phyloP scores from a whole-genome alignment of 495 filamentous ascomycete species.

The Daldinia decipiens region DNA sequence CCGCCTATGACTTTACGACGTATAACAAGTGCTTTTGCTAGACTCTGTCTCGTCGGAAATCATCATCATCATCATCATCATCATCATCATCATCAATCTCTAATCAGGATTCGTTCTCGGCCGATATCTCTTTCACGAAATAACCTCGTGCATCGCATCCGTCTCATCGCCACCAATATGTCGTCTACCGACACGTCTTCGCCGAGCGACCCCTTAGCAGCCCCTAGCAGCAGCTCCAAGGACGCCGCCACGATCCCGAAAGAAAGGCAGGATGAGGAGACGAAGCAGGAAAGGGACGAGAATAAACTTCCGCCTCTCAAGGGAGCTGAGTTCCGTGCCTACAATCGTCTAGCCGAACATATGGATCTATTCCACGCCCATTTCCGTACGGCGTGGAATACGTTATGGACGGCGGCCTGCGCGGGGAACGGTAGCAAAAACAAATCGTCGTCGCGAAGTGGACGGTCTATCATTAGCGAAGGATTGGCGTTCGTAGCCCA shows the following conservation, averaged over 20 bases:
- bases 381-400: slow-evolving; percentile 78
- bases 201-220: slow-evolving; percentile 1
- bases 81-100: background rate
- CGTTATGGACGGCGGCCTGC: slow-evolving; percentile 69
- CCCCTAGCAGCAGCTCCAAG: background rate
- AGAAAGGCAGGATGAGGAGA: slow-evolving; percentile 1
- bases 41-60: slow-evolving; percentile 19
- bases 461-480: slow-evolving; percentile 65
- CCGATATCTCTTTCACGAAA: background rate
- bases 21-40: slow-evolving; percentile 7
- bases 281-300: slow-evolving; percentile 17
- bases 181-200: slow-evolving; percentile 23
- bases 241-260: background rate
- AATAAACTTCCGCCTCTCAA: slow-evolving; percentile 31
- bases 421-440: slow-evolving; percentile 59
- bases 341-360: slow-evolving; percentile 77
- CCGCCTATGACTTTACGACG: slow-evolving; percentile 22
- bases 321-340: slow-evolving; percentile 61
- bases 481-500: slow-evolving; percentile 73
- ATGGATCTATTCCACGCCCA: slow-evolving; percentile 87
- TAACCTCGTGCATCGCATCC: slow-evolving; percentile 3
- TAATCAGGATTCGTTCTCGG: background rate
- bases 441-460: slow-evolving; percentile 47
- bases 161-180: slow-evolving; percentile 17
- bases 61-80: background rate